Evolutionary conservation across 352 stramenopile genomes (phyloP), one percentile per base, ranked within the genome.

Genomic region (Plasmopara halstedii): DNA sequence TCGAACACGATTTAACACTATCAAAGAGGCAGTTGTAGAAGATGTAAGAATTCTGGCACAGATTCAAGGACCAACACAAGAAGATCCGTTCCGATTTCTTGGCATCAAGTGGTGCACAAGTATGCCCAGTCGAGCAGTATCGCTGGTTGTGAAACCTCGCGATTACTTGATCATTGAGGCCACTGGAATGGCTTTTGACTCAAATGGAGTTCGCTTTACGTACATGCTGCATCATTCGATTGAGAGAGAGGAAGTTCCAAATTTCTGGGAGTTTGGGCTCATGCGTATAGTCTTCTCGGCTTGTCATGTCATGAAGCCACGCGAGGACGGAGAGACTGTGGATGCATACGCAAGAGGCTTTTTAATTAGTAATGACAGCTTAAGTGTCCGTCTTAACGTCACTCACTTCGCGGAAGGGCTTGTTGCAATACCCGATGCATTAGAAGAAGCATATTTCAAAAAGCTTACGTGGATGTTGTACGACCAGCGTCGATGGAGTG

Each of bases 151-250:
- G 6, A 67, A 76, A 19, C 58, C 53, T 5, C 68, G 72, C 6
- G 72, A 84, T 41, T 79, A 77, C 35, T 38, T 83, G 15, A 53
- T 69, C 1, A 46, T 83, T 19, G 72, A 83, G 25, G 68, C 68
- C 5, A 72, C 63, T 8, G 71, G 71, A 8, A 68, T 64, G 41
- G 62, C 67, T 2, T 42, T 64, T 20, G 64, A 73, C 36, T 53
- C 60, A 6, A 64, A 63, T 11, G 64, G 60, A 40, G 25, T 65
- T 7, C 56, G 49, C 1, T 60, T 68, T 18, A 39, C 33, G 17
- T 73, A 70, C 31, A 27, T 64, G 3, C 40, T 73, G 2, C 65
- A 61, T 17, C 63, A 73, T 44, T 70, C 63, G 19, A 58, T 70
- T 32, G 51, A 50, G 19, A 34, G 67, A n/a, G 26, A 54, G 9